Evolutionary conservation across 495 filamentous ascomycete species (phyloP).

Genomic region (Penicillium bialowiezense): DNA sequence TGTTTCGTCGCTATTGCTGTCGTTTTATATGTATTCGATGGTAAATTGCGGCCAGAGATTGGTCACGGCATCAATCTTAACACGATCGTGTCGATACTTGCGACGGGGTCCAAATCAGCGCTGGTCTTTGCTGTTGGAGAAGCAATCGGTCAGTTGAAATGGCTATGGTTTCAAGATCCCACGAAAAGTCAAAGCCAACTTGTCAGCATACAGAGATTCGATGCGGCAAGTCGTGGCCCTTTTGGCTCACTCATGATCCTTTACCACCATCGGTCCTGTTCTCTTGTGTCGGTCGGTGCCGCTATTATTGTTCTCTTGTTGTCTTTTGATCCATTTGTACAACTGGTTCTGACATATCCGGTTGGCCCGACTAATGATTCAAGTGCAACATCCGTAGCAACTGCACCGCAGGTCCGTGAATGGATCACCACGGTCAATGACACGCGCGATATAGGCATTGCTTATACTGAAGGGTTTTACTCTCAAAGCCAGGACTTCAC

Average conservation of each 20-base stretch:
- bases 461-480: too few species aligned
- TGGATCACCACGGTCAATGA: too few species aligned
- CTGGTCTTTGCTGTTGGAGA: slow-evolving; percentile 26
- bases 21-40: neutral
- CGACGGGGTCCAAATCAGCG: slow-evolving; percentile 27
- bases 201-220: slow-evolving; percentile 1
- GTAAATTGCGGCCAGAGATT: neutral
- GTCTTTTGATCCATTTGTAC: slow-evolving; percentile 11
- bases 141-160: slow-evolving; percentile 15
- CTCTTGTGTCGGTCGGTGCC: slow-evolving; percentile 9
- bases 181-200: neutral
- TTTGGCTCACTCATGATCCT: slow-evolving; percentile 9
- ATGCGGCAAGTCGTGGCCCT: slow-evolving; percentile 11
- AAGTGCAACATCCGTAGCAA: too few species aligned
- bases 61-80: slow-evolving; percentile 24
- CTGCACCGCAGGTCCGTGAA: too few species aligned
- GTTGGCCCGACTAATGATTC: neutral
- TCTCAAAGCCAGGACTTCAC: too few species aligned
- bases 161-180: slow-evolving; percentile 2
- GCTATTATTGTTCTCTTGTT: slow-evolving; percentile 3
- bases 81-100: slow-evolving; percentile 29
- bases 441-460: too few species aligned
- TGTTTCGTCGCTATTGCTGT: slow-evolving; percentile 12
- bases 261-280: neutral
- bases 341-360: slow-evolving; percentile 9